These are phyloP conservation scores for Sporisorium reilianum DNA, from an alignment of 1,284 basidiomycete genomes.

Conservation along the genomic window DNA sequence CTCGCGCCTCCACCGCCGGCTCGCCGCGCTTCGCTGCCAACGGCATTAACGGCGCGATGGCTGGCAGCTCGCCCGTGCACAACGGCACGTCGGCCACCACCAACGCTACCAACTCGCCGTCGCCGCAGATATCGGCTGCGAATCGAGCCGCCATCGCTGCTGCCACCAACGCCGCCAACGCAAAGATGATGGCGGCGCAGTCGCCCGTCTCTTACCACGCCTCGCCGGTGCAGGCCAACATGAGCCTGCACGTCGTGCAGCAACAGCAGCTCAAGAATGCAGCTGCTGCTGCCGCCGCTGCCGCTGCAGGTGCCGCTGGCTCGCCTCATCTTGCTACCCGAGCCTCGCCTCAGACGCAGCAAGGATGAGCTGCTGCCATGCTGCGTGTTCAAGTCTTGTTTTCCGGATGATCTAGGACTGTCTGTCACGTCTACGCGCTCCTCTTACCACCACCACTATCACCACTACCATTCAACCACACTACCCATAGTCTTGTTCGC, in stretches of 20 bases:
- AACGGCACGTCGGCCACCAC: slow-evolving; percentile 36
- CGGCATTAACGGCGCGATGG: slow-evolving; percentile 34
- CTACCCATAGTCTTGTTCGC: slow-evolving; percentile 32
- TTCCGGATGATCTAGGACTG: neutral
- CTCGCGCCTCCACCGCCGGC: slow-evolving; percentile 48
- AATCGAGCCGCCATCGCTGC: slow-evolving; percentile 48
- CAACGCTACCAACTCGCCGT: slow-evolving; percentile 49
- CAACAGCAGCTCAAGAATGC: slow-evolving; percentile 49
- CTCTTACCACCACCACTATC: slow-evolving; percentile 6
- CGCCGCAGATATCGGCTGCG: slow-evolving; percentile 50
- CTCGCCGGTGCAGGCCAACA: slow-evolving; percentile 42
- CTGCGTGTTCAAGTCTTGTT: neutral
- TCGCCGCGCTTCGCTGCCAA: slow-evolving; percentile 47
- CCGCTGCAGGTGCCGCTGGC: slow-evolving; percentile 24
- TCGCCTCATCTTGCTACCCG: slow-evolving; percentile 37
- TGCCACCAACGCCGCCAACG: slow-evolving; percentile 41
- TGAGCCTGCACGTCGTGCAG: slow-evolving; percentile 40
- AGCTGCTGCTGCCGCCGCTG: slow-evolving; percentile 42
- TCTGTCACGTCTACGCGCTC: neutral
- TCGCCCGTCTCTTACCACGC: slow-evolving; percentile 44
- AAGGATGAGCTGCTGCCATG: slow-evolving; percentile 6
- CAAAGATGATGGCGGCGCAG: slow-evolving; percentile 44
- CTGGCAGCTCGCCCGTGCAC: slow-evolving; percentile 41
- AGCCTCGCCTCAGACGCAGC: slow-evolving; percentile 47
- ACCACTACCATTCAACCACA: slow-evolving; percentile 11